Evolutionary conservation across 1,284 basidiomycete genomes (phyloP).

Genomic region (Caloboletus firmus): DNA sequence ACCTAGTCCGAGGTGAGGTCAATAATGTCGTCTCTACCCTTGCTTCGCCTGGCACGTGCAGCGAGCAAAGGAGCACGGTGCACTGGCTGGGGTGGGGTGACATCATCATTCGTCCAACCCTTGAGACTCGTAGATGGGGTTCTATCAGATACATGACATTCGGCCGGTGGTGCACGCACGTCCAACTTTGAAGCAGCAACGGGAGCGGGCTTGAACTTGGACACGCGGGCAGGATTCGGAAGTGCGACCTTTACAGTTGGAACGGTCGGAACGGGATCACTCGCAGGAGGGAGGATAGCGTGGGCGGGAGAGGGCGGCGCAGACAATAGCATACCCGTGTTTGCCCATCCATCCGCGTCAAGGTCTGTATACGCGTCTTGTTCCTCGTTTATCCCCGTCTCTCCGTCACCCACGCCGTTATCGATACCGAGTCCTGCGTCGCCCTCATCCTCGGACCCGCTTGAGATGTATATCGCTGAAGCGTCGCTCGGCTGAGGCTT

Average conservation of each 20-base stretch:
- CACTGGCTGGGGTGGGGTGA: not conserved
- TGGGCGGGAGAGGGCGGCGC: slow-evolving; percentile 19
- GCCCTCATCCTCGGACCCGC: slow-evolving; percentile 29
- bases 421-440: not conserved
- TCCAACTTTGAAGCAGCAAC: not conserved
- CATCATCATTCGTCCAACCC: not conserved
- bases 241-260: not conserved
- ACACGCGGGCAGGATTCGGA: slow-evolving; percentile 2
- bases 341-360: slow-evolving; percentile 14
- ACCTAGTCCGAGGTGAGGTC: slow-evolving; percentile 40
- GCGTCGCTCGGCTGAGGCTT: slow-evolving; percentile 18
- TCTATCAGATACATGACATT: not conserved
- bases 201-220: slow-evolving; percentile 26
- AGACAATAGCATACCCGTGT: slow-evolving; percentile 31
- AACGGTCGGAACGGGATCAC: not conserved
- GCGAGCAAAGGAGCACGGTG: slow-evolving; percentile 24
- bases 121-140: not conserved
- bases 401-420: not conserved
- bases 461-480: slow-evolving; percentile 34
- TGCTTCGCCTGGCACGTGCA: slow-evolving; percentile 23
- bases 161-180: not conserved
- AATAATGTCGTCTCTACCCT: slow-evolving; percentile 29
- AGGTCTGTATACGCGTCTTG: slow-evolving; percentile 8
- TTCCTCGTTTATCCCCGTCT: not conserved
- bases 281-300: not conserved